Percentiles rank a stretch among this genome's conserved stretches.
phyloP scores from a whole-genome alignment of 179 eudicot genomes.

The Silene coronaria region DNA sequence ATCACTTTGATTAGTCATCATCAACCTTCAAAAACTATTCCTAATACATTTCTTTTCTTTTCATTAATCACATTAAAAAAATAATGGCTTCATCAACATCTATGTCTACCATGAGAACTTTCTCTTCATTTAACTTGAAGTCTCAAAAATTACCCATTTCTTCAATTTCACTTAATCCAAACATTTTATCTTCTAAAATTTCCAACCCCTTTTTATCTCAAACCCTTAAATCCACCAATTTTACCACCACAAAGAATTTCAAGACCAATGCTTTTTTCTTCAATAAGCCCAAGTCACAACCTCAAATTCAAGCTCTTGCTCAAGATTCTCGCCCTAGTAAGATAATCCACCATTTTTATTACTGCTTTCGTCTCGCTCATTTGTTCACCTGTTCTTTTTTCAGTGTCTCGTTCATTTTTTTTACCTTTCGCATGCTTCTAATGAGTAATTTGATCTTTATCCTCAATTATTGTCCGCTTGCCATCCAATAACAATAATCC shows the following conservation, averaged over 20 bases:
- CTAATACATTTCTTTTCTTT: neutral
- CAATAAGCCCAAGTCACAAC: slow-evolving; percentile 9
- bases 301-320: slow-evolving; percentile 4
- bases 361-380: no score
- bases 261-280: slow-evolving; percentile 6
- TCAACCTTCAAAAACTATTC: neutral
- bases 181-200: neutral
- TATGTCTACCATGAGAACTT: slow-evolving; percentile 12
- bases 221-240: slow-evolving; percentile 12
- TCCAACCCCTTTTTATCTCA: slow-evolving; percentile 15
- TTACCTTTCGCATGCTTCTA: no score
- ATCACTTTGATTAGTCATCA: neutral
- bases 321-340: slow-evolving; percentile 24
- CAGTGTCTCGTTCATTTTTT: no score
- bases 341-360: neutral
- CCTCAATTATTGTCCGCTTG: no score
- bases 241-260: slow-evolving; percentile 4
- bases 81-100: slow-evolving; percentile 24
- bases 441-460: no score
- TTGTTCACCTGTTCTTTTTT: no score
- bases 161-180: slow-evolving; percentile 7
- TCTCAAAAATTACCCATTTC: slow-evolving; percentile 3
- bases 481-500: no score
- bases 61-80: neutral
- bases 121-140: slow-evolving; percentile 15